Evolutionary conservation across 148 eudicot genomes (phyloP).

Genomic region (Heliamphora exappendiculata): DNA sequence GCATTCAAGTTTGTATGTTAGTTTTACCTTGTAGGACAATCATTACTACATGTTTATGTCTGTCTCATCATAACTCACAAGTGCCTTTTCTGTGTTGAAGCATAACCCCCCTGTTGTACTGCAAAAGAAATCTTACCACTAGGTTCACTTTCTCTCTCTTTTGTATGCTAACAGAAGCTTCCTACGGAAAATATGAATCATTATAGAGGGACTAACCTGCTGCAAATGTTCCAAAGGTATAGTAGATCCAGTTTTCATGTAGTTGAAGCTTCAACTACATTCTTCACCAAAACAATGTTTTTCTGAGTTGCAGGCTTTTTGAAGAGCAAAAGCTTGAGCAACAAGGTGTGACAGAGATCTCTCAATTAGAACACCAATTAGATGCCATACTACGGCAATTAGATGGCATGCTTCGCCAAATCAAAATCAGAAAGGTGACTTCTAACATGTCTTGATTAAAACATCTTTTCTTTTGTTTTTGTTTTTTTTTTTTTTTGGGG

Average conservation of each 20-base stretch:
- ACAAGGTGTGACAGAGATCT: slow-evolving; percentile 1
- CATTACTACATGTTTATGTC: not conserved
- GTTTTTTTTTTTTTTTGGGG: too few relatives aligned
- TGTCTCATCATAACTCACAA: not conserved
- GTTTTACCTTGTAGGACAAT: not conserved
- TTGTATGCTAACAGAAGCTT: not conserved
- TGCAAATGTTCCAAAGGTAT: slow-evolving; percentile 4
- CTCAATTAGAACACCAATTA: slow-evolving; percentile 2
- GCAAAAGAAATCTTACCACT: not conserved
- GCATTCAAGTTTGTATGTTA: not conserved
- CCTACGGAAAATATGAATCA: not conserved
- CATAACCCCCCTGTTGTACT: not conserved
- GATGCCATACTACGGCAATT: slow-evolving; percentile 3
- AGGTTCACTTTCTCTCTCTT: not conserved
- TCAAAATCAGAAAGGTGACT: not conserved
- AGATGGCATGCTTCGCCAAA: not conserved
- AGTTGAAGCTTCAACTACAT: too few relatives aligned
- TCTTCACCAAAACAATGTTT: not conserved
- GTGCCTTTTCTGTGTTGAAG: not conserved
- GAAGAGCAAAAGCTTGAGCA: slow-evolving; percentile 6
- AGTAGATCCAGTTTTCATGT: not conserved
- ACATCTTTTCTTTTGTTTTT: too few relatives aligned
- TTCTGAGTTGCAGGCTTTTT: not conserved
- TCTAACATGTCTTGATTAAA: too few relatives aligned
- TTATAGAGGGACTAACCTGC: not conserved